Conservation (phyloP, 164 flowering plant genomes). For the Stephania yunnanensis region DNA sequence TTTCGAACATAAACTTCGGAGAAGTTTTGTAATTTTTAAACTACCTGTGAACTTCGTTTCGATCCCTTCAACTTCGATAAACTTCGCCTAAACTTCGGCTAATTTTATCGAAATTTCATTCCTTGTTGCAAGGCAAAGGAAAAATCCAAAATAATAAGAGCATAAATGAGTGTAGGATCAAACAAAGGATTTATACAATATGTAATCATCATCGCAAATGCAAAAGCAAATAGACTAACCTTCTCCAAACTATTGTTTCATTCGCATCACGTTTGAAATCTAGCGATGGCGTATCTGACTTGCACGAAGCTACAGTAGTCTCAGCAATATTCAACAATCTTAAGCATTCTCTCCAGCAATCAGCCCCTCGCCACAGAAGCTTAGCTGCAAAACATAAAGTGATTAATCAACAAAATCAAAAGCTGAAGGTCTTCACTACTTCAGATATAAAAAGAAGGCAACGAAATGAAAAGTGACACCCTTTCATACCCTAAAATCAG, state of each 20-base stretch:
- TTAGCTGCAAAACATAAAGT: constrained; percentile 46
- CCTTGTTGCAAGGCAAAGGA: no score
- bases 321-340: constrained; percentile 67
- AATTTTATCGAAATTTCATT: no score
- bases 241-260: constrained; percentile 53
- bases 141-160: no score
- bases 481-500: constrained; percentile 11
- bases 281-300: constrained; percentile 11
- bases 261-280: constrained; percentile 14
- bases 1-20: no score
- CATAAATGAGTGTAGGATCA: no score
- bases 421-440: background rate
- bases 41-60: no score
- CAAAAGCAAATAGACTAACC: constrained; percentile 34
- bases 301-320: constrained; percentile 28
- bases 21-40: no score
- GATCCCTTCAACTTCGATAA: no score
- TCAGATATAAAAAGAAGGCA: background rate
- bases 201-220: background rate
- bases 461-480: constrained; percentile 1
- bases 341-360: constrained; percentile 79
- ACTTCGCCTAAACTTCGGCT: no score
- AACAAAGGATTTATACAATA: no score
- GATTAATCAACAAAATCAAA: constrained; percentile 11
- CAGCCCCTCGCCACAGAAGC: constrained; percentile 76